Percentiles rank a stretch among this genome's conserved stretches.
Evolutionary conservation across 2,329 filamentous ascomycete species (phyloP).

Genomic region (Aspergillus intermedius): DNA sequence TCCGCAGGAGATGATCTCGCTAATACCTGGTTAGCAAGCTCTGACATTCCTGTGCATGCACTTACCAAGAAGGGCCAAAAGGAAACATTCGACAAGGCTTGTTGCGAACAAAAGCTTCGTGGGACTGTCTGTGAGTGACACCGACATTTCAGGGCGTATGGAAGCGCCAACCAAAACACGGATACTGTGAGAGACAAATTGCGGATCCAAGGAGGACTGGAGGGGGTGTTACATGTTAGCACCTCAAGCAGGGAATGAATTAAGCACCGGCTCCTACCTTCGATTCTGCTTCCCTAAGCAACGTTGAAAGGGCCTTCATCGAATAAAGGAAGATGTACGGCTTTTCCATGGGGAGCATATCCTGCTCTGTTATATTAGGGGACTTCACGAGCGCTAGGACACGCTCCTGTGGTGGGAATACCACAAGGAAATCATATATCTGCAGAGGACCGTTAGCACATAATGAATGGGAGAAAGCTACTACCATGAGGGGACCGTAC

Average conservation of each 20-base stretch:
- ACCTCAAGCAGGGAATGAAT: too few relatives aligned
- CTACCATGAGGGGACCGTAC: conserved; percentile 36
- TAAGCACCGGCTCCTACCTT: conserved; percentile 18
- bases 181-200: conserved; percentile 41
- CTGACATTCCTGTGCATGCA: background rate
- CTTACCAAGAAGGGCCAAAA: conserved; percentile 51
- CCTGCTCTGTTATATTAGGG: conserved; percentile 46
- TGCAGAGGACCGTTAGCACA: conserved; percentile 17
- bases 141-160: conserved; percentile 50
- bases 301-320: conserved; percentile 58
- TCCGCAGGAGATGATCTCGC: conserved; percentile 20
- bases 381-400: conserved; percentile 56
- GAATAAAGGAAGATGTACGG: conserved; percentile 71
- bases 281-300: conserved; percentile 46
- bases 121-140: conserved; percentile 37
- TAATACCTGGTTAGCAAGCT: conserved; percentile 2
- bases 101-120: conserved; percentile 47
- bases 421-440: conserved; percentile 65
- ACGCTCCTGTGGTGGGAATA: conserved; percentile 61
- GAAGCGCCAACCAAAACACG: conserved; percentile 56
- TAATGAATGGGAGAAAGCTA: background rate
- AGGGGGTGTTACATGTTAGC: background rate
- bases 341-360: conserved; percentile 62
- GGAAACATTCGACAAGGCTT: conserved; percentile 52
- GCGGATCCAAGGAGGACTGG: background rate